A percentile compares a stretch with the other conserved stretches of the same genome.
These are phyloP conservation scores for Geum urbanum DNA, from an alignment of 306 rosid species.

Conservation along the genomic window DNA sequence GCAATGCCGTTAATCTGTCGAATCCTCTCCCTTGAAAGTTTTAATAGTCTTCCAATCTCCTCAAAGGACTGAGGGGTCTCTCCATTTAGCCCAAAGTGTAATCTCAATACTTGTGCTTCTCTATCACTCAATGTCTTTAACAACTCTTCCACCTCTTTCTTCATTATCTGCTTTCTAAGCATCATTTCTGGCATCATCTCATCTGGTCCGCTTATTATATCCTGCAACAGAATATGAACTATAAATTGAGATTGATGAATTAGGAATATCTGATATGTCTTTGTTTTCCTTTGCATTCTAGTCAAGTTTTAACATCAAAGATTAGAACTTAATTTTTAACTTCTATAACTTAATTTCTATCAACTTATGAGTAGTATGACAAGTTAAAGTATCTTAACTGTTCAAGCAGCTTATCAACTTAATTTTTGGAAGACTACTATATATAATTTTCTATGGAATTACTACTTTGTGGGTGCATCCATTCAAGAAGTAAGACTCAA, in stretches of 20 bases:
- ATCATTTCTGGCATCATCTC: slow-evolving; percentile 59
- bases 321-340: background rate
- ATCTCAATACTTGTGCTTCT: slow-evolving; percentile 53
- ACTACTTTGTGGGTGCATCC: background rate
- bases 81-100: slow-evolving; percentile 63
- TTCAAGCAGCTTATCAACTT: background rate
- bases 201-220: slow-evolving; percentile 55
- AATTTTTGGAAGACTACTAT: background rate
- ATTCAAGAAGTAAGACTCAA: background rate
- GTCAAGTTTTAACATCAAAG: background rate
- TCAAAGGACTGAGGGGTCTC: slow-evolving; percentile 46
- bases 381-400: background rate
- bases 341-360: background rate
- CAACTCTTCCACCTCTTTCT: slow-evolving; percentile 50
- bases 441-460: background rate
- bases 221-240: slow-evolving; percentile 43
- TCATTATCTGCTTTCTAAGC: slow-evolving; percentile 42
- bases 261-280: background rate
- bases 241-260: background rate
- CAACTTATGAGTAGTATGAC: background rate
- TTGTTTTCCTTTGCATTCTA: background rate
- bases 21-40: slow-evolving; percentile 65
- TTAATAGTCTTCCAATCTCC: slow-evolving; percentile 60
- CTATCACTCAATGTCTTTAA: slow-evolving; percentile 48
- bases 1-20: slow-evolving; percentile 55